Evolutionary conservation across 331 rosid species (phyloP), one percentile per base, ranked within the genome.

Genomic region (Spiraea crenata): DNA sequence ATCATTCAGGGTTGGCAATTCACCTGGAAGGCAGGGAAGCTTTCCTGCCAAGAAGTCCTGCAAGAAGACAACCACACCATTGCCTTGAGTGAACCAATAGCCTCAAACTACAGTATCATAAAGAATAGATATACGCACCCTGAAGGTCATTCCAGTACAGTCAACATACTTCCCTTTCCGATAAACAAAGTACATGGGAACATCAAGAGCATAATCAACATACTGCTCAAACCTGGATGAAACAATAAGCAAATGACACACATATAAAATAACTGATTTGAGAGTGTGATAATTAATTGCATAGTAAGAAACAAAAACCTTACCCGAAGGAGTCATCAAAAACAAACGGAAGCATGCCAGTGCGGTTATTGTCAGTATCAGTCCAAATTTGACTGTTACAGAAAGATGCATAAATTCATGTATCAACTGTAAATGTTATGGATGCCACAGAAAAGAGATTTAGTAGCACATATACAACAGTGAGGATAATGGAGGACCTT

Each of bases 291-390:
- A 57, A 57, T 14, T 34, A 31, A 25, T n/a, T 57, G 16, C 66
- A 34, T 31, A 34, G 3, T 34, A 5, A 31, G 34, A 31, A 65
- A 8, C 16, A 54, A 66, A 67, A 42, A 67, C 51, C 87, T 83
- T 80, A 91, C 99, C 99, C 90, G 65, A 93, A 93, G 17, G 96
- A 91, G 80, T 91, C 95, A 59, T 83, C 89, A 75, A 93, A 93
- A 79, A 93, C 99, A 83, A 93, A 93, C 63, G 96, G 97, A 74
- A 93, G 96, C 99, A 91, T 93, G 73, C 99, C 99, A 65, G 91
- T 63, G 62, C 96, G 99, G 59, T 93, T 65, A 37, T 85, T 91
- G 70, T 91, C 99, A 54, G 95, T 93, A 77, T 93, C 97, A 9
- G 95, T 93, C 99, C 97, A 93, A 69, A 93, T 89, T 31, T 93